Evolutionary conservation across 192 early-diverging fungal species (phyloP).

Genomic region (Coemansia nantahalensis): DNA sequence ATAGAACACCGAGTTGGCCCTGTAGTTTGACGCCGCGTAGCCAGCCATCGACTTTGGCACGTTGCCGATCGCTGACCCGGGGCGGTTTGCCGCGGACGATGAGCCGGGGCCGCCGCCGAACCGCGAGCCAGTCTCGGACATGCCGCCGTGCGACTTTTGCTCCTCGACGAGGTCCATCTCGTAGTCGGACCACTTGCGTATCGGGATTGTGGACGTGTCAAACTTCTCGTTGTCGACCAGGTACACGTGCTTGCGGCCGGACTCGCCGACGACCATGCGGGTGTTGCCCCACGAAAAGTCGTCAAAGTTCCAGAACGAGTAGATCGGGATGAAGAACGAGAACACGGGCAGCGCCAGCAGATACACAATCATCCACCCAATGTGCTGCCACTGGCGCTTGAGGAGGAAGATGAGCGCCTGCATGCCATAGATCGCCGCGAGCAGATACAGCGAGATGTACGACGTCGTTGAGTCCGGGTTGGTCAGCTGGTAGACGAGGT

Average conservation of each 20-base stretch:
- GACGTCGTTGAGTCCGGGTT: conserved; percentile 63
- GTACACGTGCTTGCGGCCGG: conserved; percentile 70
- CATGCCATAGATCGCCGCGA: conserved; percentile 85
- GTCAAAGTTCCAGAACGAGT: conserved; percentile 99
- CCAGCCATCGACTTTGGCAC: conserved; percentile 51
- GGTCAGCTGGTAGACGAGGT: conserved; percentile 68
- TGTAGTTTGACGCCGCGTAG: conserved; percentile 38
- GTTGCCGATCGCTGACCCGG: conserved; percentile 52
- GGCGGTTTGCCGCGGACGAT: conserved; percentile 31
- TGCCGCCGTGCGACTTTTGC: conserved; percentile 43
- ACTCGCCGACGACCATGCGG: conserved; percentile 84
- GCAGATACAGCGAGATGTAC: conserved; percentile 78
- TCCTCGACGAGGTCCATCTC: conserved; percentile 61
- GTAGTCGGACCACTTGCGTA: conserved; percentile 80
- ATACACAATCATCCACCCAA: conserved; percentile 97
- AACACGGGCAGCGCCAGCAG: conserved; percentile 90
- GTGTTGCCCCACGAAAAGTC: conserved; percentile 99
- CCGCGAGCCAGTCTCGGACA: conserved; percentile 42
- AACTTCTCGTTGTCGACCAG: conserved; percentile 76
- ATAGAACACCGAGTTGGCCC: conserved; percentile 51
- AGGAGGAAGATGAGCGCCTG: conserved; percentile 86
- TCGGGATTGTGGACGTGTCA: conserved; percentile 71
- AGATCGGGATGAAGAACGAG: conserved; percentile 76
- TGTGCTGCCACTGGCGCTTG: conserved; percentile 86
- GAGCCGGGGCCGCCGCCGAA: conserved; percentile 32